Conservation (phyloP, 495 filamentous ascomycete genomes). For the Podospora pseudocomata region DNA sequence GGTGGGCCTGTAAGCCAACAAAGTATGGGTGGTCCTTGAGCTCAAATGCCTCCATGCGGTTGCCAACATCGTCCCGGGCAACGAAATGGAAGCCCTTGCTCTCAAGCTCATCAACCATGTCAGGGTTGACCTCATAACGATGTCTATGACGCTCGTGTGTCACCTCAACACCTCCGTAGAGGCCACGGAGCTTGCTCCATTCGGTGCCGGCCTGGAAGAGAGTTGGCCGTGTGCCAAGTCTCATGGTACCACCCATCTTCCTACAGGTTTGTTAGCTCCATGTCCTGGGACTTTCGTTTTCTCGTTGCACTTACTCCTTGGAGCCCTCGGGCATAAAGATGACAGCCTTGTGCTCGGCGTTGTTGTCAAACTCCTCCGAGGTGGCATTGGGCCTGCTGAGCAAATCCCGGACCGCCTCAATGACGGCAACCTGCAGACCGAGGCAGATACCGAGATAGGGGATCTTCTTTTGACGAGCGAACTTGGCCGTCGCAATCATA, state of each 20-base stretch:
- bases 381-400: constrained; percentile 58
- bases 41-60: constrained; percentile 90
- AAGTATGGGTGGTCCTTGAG: constrained; percentile 86
- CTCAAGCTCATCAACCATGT: constrained; percentile 57
- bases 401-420: constrained; percentile 78
- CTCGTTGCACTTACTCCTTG: constrained; percentile 19
- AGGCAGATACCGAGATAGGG: constrained; percentile 93
- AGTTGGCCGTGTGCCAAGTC: constrained; percentile 72
- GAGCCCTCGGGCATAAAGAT: constrained; percentile 87
- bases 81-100: constrained; percentile 59
- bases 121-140: constrained; percentile 73
- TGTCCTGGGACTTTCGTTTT: not conserved
- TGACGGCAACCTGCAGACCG: constrained; percentile 91
- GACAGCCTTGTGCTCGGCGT: constrained; percentile 59
- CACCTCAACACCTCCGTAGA: constrained; percentile 60
- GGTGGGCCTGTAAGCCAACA: constrained; percentile 51
- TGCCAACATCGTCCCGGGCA: constrained; percentile 77
- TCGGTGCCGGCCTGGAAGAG: constrained; percentile 74
- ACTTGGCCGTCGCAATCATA: constrained; percentile 80
- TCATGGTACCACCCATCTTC: constrained; percentile 91
- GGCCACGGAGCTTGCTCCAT: constrained; percentile 70
- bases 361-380: constrained; percentile 62
- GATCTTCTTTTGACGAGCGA: constrained; percentile 73
- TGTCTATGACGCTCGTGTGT: constrained; percentile 69
- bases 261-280: constrained; percentile 13